phyloP scores from a whole-genome alignment of 306 rosid genomes.

The Arachis stenosperma region DNA sequence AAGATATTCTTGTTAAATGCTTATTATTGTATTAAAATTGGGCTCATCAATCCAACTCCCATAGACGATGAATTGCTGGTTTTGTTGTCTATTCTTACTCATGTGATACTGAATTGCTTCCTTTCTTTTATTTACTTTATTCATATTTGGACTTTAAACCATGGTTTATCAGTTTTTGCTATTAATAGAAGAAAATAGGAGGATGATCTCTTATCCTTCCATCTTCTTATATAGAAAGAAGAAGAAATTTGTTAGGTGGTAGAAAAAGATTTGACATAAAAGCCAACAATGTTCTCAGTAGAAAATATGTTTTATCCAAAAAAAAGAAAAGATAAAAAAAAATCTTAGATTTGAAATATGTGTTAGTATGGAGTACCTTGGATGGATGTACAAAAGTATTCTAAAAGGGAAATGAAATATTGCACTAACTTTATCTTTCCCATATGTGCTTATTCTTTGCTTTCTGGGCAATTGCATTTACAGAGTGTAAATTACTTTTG shows the following conservation, averaged over 20 bases:
- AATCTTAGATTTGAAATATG: constrained; percentile 11
- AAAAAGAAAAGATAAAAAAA: no score
- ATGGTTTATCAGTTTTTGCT: constrained; percentile 2
- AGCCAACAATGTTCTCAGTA: no score
- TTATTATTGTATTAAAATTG: background rate
- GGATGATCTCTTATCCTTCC: no score
- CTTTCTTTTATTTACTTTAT: constrained; percentile 20
- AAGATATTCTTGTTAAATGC: constrained; percentile 22
- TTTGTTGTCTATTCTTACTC: background rate
- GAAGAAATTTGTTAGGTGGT: background rate
- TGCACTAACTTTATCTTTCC: constrained; percentile 2
- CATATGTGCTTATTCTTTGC: background rate
- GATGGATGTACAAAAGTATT: constrained; percentile 11
- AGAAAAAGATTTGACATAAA: background rate
- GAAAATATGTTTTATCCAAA: no score
- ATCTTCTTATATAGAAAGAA: no score
- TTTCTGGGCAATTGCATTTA: background rate
- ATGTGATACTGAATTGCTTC: constrained; percentile 4
- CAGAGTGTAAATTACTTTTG: constrained; percentile 29
- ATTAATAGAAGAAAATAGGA: background rate
- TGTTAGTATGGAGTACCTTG: constrained; percentile 1
- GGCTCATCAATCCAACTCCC: constrained; percentile 2
- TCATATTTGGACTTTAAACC: constrained; percentile 13
- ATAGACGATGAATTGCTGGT: constrained; percentile 7
- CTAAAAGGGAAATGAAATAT: constrained; percentile 13